A percentile compares a stretch with the other conserved stretches of the same genome.
These are phyloP conservation scores for Populus hybrid DNA, from an alignment of 441 rosid species.

Conservation along the genomic window DNA sequence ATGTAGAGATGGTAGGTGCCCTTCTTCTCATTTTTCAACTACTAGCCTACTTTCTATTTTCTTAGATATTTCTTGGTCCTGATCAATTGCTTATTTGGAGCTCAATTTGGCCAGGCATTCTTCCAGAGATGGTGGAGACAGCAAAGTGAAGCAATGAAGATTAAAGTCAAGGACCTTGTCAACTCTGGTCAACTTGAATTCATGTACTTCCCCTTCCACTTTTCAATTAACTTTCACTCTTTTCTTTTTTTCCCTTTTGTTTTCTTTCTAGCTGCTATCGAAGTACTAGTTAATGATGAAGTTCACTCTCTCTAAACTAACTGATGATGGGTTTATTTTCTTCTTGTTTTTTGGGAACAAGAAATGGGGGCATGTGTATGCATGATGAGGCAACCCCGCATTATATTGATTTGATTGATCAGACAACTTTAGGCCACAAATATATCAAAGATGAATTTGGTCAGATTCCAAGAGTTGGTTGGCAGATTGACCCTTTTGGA, in stretches of 20 bases:
- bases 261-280: background rate
- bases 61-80: background rate
- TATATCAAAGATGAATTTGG: constrained; percentile 74
- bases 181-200: constrained; percentile 88
- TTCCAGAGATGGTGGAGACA: constrained; percentile 97
- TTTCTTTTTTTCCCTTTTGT: background rate
- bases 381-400: constrained; percentile 91
- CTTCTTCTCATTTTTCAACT: background rate
- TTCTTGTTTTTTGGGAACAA: constrained; percentile 33
- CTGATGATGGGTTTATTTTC: constrained; percentile 8
- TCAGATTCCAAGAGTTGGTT: constrained; percentile 87
- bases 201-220: constrained; percentile 43
- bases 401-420: constrained; percentile 96
- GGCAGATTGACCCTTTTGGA: constrained; percentile 99
- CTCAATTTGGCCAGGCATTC: constrained; percentile 57
- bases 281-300: background rate
- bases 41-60: background rate
- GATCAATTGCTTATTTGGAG: background rate
- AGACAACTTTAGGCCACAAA: constrained; percentile 87
- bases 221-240: background rate
- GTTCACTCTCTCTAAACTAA: constrained; percentile 5
- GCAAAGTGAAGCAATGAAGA: constrained; percentile 65
- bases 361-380: constrained; percentile 98
- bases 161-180: constrained; percentile 54
- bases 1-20: constrained; percentile 54